Conservation (phyloP, 2,329 filamentous ascomycete genomes). For the Sphaerulina populicola region DNA sequence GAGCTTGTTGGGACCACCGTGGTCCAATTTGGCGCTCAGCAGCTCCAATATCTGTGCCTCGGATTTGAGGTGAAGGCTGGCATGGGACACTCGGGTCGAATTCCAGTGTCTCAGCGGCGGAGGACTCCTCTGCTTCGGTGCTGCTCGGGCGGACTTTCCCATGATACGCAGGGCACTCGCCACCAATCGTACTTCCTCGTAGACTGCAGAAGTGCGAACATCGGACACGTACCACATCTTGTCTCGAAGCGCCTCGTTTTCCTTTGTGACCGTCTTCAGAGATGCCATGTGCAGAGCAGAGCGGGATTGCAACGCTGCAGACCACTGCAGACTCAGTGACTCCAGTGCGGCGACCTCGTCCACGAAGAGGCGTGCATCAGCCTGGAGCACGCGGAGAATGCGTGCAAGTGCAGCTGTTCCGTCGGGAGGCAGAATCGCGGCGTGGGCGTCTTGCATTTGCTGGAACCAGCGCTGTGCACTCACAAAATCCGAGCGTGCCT, state of each 20-base stretch:
- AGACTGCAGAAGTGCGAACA: conserved; percentile 79
- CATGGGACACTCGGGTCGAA: conserved; percentile 40
- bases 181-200: conserved; percentile 78
- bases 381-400: conserved; percentile 12
- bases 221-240: conserved; percentile 99
- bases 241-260: conserved; percentile 47
- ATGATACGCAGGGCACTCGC: conserved; percentile 85
- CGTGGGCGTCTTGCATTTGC: conserved; percentile 16
- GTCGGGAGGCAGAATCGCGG: conserved; percentile 3
- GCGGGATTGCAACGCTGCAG: conserved; percentile 5
- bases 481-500: conserved; percentile 72
- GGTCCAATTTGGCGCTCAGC: conserved; percentile 69
- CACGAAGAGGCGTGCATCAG: conserved; percentile 6
- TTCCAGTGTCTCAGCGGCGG: conserved; percentile 37
- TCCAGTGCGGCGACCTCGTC: conserved; percentile 8
- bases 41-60: conserved; percentile 82
- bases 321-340: conserved; percentile 13
- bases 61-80: conserved; percentile 63
- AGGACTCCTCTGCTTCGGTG: conserved; percentile 34
- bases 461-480: conserved; percentile 60
- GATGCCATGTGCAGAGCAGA: conserved; percentile 4
- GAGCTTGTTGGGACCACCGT: conserved; percentile 87
- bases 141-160: conserved; percentile 50
- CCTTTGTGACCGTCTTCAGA: conserved; percentile 10
- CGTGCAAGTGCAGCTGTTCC: conserved; percentile 4